These are phyloP conservation scores for Aspergillus costaricaensis DNA, from an alignment of 2,329 filamentous ascomycete genomes.

Conservation along the genomic window DNA sequence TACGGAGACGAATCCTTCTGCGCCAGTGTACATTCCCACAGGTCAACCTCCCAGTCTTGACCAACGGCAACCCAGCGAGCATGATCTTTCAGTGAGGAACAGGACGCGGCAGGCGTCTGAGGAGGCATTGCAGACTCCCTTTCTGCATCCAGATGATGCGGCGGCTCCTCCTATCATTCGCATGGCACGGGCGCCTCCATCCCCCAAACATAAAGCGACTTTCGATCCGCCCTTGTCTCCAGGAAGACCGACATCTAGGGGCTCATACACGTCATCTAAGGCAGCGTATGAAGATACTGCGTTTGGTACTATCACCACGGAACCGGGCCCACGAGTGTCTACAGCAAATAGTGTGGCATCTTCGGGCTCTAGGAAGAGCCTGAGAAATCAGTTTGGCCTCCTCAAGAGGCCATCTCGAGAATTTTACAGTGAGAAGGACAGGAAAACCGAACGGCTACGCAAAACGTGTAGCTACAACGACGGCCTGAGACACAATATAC, in stretches of 20 bases:
- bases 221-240: constrained; percentile 27
- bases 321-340: constrained; percentile 42
- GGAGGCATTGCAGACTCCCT: constrained; percentile 52
- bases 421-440: constrained; percentile 39
- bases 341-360: constrained; percentile 43
- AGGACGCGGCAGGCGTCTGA: constrained; percentile 61
- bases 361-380: constrained; percentile 42
- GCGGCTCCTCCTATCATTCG: constrained; percentile 71
- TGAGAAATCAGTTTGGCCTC: constrained; percentile 38
- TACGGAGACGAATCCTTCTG: constrained; percentile 42
- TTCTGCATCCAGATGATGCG: constrained; percentile 57
- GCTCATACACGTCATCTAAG: constrained; percentile 40
- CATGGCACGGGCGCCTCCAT: constrained; percentile 78
- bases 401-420: constrained; percentile 42
- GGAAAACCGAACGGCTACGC: constrained; percentile 34
- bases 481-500: constrained; percentile 33
- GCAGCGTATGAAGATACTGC: constrained; percentile 36
- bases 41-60: constrained; percentile 31
- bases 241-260: constrained; percentile 37
- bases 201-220: constrained; percentile 68
- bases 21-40: constrained; percentile 32
- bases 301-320: constrained; percentile 44
- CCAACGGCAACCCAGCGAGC: constrained; percentile 22
- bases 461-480: constrained; percentile 39
- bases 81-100: constrained; percentile 72